These are phyloP conservation scores for Epichloe scottii DNA, from an alignment of 2,329 filamentous ascomycete genomes.

Conservation along the genomic window DNA sequence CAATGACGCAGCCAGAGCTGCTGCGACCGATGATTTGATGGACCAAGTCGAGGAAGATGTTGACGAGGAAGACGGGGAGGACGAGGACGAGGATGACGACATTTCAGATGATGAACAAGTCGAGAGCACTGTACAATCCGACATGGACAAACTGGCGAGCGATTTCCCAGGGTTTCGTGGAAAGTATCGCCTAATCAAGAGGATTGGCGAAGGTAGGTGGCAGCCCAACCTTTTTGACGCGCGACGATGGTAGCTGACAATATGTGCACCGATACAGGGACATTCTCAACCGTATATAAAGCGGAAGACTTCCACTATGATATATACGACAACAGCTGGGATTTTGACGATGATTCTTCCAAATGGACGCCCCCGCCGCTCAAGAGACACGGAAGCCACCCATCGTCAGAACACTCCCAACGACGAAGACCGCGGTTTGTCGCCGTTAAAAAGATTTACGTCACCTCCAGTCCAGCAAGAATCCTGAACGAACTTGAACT, in stretches of 20 bases:
- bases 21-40: slow-evolving; percentile 13
- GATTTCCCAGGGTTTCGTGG: slow-evolving; percentile 75
- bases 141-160: slow-evolving; percentile 75
- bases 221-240: background rate
- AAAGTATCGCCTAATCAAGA: slow-evolving; percentile 82
- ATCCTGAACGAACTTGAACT: slow-evolving; percentile 96
- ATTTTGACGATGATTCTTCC: slow-evolving; percentile 53
- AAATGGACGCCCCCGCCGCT: slow-evolving; percentile 59
- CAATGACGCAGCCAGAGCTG: slow-evolving; percentile 14
- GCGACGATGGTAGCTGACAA: background rate
- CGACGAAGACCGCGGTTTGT: slow-evolving; percentile 55
- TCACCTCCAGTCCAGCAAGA: slow-evolving; percentile 84
- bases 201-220: slow-evolving; percentile 78
- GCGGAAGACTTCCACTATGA: slow-evolving; percentile 86
- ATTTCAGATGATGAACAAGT: slow-evolving; percentile 50
- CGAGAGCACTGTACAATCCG: slow-evolving; percentile 59
- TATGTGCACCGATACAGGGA: slow-evolving; percentile 46
- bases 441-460: slow-evolving; percentile 98
- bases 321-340: slow-evolving; percentile 76
- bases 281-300: slow-evolving; percentile 98
- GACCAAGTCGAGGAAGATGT: slow-evolving; percentile 16
- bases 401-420: slow-evolving; percentile 15
- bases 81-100: slow-evolving; percentile 25
- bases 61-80: slow-evolving; percentile 19
- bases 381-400: slow-evolving; percentile 32